Evolutionary conservation across 176 grass and related monocot genomes (phyloP).

Genomic region (Ampelocalamus luodianensis): DNA sequence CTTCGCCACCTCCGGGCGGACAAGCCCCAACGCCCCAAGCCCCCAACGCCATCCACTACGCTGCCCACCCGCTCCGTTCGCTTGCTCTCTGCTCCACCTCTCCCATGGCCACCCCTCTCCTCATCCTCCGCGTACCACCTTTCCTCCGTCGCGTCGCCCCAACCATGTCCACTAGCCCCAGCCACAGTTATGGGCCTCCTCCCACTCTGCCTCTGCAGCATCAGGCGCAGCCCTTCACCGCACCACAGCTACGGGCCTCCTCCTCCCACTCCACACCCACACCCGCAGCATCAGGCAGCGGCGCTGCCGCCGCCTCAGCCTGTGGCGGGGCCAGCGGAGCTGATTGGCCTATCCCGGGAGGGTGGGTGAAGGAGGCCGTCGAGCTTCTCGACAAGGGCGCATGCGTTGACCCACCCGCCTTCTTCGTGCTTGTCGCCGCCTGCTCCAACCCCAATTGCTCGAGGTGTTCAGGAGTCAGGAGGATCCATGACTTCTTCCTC

Average conservation of each 20-base stretch:
- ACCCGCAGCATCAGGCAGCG: slow-evolving; percentile 35
- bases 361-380: slow-evolving; percentile 76
- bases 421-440: slow-evolving; percentile 64
- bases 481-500: slow-evolving; percentile 84
- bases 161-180: slow-evolving; percentile 37
- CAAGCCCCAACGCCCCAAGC: too few species aligned
- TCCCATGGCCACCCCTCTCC: slow-evolving; percentile 46
- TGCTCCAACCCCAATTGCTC: slow-evolving; percentile 60
- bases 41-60: slow-evolving; percentile 41
- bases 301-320: slow-evolving; percentile 25
- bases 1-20: too few species aligned
- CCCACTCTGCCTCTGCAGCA: not conserved
- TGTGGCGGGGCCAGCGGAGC: slow-evolving; percentile 43
- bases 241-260: slow-evolving; percentile 32
- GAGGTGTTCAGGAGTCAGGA: slow-evolving; percentile 78
- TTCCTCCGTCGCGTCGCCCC: slow-evolving; percentile 33
- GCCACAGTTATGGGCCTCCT: not conserved
- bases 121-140: slow-evolving; percentile 47
- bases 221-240: not conserved
- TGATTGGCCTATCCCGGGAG: slow-evolving; percentile 53
- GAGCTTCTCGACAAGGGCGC: slow-evolving; percentile 68
- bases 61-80: slow-evolving; percentile 33
- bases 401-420: slow-evolving; percentile 45
- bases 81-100: slow-evolving; percentile 32
- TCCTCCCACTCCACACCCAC: slow-evolving; percentile 9